Conservation (phyloP, 164 flowering plant species). For the Echeveria elegans region DNA sequence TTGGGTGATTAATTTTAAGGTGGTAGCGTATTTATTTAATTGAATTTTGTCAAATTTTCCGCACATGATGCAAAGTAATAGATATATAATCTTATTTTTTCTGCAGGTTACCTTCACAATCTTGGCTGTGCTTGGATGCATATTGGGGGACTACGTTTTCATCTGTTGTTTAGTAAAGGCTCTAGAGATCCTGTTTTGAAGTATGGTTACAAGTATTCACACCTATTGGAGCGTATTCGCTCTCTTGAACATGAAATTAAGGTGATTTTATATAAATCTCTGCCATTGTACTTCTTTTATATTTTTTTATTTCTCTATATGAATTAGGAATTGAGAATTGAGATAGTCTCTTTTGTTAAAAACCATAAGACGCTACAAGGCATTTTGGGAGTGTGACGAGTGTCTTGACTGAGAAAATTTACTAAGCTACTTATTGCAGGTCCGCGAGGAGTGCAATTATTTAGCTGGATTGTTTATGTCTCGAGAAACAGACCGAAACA, state of each 20-base stretch:
- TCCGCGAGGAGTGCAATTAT: slow-evolving; percentile 53
- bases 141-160: slow-evolving; percentile 63
- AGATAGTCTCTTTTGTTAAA: background rate
- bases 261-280: slow-evolving; percentile 24
- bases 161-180: slow-evolving; percentile 49
- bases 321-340: too few species aligned
- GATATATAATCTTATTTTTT: background rate
- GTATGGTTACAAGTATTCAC: slow-evolving; percentile 45
- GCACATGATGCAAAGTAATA: background rate
- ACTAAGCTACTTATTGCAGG: slow-evolving; percentile 33
- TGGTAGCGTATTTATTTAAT: background rate
- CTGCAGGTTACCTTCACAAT: slow-evolving; percentile 25
- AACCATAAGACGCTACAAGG: too few species aligned
- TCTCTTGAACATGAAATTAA: slow-evolving; percentile 60
- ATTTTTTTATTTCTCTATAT: background rate
- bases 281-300: background rate
- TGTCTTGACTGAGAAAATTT: background rate
- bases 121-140: slow-evolving; percentile 61
- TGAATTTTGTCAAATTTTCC: background rate
- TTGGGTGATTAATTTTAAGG: background rate
- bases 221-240: slow-evolving; percentile 44
- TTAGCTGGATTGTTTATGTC: slow-evolving; percentile 44
- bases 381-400: background rate
- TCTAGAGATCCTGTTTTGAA: slow-evolving; percentile 71
- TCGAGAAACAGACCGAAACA: slow-evolving; percentile 26